Conservation (phyloP, 176 grass and related monocot species). For the Cenchrus fungigraminus region DNA sequence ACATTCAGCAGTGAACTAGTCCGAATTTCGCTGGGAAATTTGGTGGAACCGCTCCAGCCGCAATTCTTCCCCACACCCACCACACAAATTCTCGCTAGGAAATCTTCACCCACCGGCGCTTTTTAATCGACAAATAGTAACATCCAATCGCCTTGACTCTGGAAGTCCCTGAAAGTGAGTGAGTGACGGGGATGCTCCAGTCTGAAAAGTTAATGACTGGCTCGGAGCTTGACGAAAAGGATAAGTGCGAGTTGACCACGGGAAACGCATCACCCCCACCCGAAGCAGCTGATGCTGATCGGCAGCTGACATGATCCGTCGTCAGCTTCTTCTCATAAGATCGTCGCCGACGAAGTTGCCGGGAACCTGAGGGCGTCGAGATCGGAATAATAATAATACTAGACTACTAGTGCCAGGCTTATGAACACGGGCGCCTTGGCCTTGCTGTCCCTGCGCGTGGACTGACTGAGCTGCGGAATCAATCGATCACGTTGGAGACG, state of each 20-base stretch:
- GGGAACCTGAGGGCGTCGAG: slow-evolving; percentile 17
- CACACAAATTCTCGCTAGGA: background rate
- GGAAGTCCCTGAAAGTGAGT: background rate
- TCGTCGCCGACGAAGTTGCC: slow-evolving; percentile 22
- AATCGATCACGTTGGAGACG: background rate
- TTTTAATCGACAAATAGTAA: background rate
- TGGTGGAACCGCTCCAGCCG: background rate
- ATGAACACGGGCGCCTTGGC: background rate
- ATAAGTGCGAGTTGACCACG: slow-evolving; percentile 18
- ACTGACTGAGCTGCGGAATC: slow-evolving; percentile 20
- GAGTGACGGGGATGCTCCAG: background rate
- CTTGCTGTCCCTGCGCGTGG: slow-evolving; percentile 23
- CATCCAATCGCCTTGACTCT: background rate
- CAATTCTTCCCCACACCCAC: background rate
- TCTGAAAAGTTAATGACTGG: slow-evolving; percentile 24
- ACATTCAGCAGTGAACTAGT: slow-evolving; percentile 1
- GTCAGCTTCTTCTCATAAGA: background rate
- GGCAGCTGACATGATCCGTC: slow-evolving; percentile 13
- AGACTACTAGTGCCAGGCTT: background rate
- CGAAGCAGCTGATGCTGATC: background rate
- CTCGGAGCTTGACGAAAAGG: background rate
- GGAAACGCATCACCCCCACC: background rate
- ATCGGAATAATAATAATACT: background rate
- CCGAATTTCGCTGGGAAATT: background rate
- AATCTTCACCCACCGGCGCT: background rate